phyloP scores from a whole-genome alignment of 192 early-diverging fungal species.

The Backusella luteola region DNA sequence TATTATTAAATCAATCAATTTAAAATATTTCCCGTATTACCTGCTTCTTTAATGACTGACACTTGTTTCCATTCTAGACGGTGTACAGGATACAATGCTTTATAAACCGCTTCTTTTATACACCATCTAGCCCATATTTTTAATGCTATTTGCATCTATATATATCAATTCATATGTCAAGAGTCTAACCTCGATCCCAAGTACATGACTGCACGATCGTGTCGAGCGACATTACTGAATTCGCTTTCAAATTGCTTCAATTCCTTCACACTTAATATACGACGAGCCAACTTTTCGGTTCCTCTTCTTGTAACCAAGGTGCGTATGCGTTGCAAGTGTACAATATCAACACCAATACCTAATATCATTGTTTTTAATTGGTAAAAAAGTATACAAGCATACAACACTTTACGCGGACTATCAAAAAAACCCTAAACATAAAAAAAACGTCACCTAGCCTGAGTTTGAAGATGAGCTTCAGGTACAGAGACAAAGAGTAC shows the following conservation, averaged over 20 bases:
- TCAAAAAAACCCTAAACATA: background rate
- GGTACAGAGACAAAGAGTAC: background rate
- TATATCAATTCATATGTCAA: background rate
- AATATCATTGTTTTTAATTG: conserved; percentile 55
- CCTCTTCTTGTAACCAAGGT: conserved; percentile 49
- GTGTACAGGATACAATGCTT: conserved; percentile 62
- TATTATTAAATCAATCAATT: background rate
- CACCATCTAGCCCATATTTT: conserved; percentile 53
- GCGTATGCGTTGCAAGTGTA: conserved; percentile 64
- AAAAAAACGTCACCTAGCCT: background rate
- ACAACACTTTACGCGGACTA: background rate
- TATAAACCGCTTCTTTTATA: conserved; percentile 73
- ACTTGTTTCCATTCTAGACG: conserved; percentile 66
- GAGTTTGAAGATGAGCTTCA: background rate
- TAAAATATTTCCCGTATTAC: conserved; percentile 27
- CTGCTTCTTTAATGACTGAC: conserved; percentile 47
- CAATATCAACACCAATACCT: conserved; percentile 78
- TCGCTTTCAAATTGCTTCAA: conserved; percentile 30
- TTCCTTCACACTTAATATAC: conserved; percentile 53
- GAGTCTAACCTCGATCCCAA: conserved; percentile 22
- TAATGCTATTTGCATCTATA: background rate
- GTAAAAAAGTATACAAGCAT: background rate
- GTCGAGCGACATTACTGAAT: background rate
- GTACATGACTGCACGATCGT: background rate
- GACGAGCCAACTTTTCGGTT: conserved; percentile 47